Base-by-base conservation (phyloP, 1,284 basidiomycete species). In the Apiotrichum siamense region DNA sequence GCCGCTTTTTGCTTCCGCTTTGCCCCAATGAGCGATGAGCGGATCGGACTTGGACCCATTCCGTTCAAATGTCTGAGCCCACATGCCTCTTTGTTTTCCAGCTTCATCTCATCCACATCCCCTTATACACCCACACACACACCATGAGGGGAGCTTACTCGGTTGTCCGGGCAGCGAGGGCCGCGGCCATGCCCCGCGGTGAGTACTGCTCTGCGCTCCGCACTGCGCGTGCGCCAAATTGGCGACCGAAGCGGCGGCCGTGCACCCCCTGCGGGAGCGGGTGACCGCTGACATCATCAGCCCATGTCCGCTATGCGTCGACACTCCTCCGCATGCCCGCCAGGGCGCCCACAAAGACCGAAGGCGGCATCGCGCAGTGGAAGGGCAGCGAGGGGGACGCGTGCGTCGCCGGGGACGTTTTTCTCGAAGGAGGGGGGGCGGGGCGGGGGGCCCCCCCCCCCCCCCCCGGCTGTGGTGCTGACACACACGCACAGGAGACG, bases 271-370 rank as follows among this genome's bases (percentile, higher is more conserved):
- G n/a, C n/a, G n/a, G n/a, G n/a, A n/a, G n/a, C n/a, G 29, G 29
- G 7, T 15, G 5, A 13, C 24, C 18, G 21, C 26, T 44, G n/a
- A 32, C 36, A 49, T 21, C 33, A 17, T 25, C 38, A 45, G 26
- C 41, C 26, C 55, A 55, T 27, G 54, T 62, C 18, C 80, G 84
- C 40, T 70, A 72, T 62, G 86, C 82, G 27, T 78, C 87, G 44
- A 83, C 85, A 36, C 81, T 82, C 54, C 79, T 92, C 55, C 76
- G 80, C 58, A 91, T 92, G 87, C 88, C 88, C n/a, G 88, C 88
- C 59, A 97, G 97, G 92, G 93, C 89, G 2, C 94, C 94, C 18
- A 97, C 94, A 7, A 98, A 97, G 94, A 93, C 90, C 7, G 93
- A 97, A 73, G 94, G 94, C 57, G 91, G 89, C 15, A 91, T 98